Conservation (phyloP, 768 basidiomycete genomes). For the Russula abietina region DNA sequence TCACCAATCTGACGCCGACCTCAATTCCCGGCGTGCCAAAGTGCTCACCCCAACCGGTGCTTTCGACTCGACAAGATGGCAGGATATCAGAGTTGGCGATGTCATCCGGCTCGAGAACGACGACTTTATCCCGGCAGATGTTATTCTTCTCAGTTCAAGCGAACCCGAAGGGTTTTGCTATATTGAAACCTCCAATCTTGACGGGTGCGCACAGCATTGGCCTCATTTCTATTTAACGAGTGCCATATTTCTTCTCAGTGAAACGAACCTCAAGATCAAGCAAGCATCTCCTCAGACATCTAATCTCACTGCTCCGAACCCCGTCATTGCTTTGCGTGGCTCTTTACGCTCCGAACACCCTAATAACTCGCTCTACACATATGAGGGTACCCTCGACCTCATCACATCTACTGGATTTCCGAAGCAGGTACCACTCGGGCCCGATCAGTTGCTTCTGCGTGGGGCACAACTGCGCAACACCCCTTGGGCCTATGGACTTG, state of each 20-base stretch:
- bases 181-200: constrained; percentile 95
- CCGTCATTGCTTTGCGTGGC: constrained; percentile 69
- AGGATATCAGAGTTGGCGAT: constrained; percentile 85
- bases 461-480: constrained; percentile 97
- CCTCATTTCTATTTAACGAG: background rate
- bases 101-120: constrained; percentile 85
- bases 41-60: constrained; percentile 57
- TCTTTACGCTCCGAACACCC: constrained; percentile 92
- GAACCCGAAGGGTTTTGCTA: constrained; percentile 98
- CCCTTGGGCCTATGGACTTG: constrained; percentile 90
- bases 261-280: constrained; percentile 99
- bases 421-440: constrained; percentile 84
- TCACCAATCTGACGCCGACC: constrained; percentile 88
- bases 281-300: constrained; percentile 84
- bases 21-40: constrained; percentile 78
- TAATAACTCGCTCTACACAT: constrained; percentile 96
- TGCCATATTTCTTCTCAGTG: constrained; percentile 40
- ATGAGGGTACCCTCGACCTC: constrained; percentile 75
- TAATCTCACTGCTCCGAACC: constrained; percentile 66
- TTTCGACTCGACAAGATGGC: constrained; percentile 80
- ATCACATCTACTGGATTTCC: constrained; percentile 51
- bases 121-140: constrained; percentile 94
- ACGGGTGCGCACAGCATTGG: constrained; percentile 58
- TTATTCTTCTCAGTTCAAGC: constrained; percentile 79
- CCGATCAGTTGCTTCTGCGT: constrained; percentile 88